Base-by-base conservation (phyloP, 164 flowering plant genomes). In the Sextonia rubra region DNA sequence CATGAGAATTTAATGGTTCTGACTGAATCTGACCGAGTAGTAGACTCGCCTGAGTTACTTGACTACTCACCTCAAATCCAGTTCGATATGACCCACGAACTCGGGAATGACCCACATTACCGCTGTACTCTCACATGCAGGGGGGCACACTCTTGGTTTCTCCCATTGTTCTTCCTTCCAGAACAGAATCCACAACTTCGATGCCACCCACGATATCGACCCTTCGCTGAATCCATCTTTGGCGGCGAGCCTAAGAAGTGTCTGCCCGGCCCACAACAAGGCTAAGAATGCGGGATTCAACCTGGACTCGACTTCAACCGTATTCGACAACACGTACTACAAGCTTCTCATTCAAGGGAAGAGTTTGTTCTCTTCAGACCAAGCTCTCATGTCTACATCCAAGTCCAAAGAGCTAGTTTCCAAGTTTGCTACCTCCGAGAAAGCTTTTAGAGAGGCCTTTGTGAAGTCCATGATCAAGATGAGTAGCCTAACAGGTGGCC, bases 71-170 rank as follows among this genome's bases (percentile, higher is more conserved):
- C 44, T 32, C 8, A 27, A n/a, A 32, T 32, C 44, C 44, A 32
- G 44, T 32, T 32, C 7, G 5, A 32, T 32, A 32, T 32, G 44
- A 32, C 30, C 22, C 44, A 47, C 23, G 18, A 64, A 4, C 22
- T 27, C 29, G 68, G 47, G 48, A 71, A 23, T 12, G 49, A 55
- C 66, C 64, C 27, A 62, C 56, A 26, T 25, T 58, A 24, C 23
- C 23, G 27, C 29, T 37, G 26, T 23, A 32, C 44, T 32, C 44
- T 32, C 9, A 6, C 44, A 24, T 76, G 73, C 74, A 91, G 98
- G 98, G 48, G 97, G 92, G 0, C 98, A 91, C 82, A 90, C 95
- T 1, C 87, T 93, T 0, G 98, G 98, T 3, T 91, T 93, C 78
- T 71, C 98, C 56, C 97, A 91, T 69, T 93, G 97, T 47, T 91